phyloP scores from a whole-genome alignment of 805 yeast genomes.

The Monosporozyma yasuniensis region DNA sequence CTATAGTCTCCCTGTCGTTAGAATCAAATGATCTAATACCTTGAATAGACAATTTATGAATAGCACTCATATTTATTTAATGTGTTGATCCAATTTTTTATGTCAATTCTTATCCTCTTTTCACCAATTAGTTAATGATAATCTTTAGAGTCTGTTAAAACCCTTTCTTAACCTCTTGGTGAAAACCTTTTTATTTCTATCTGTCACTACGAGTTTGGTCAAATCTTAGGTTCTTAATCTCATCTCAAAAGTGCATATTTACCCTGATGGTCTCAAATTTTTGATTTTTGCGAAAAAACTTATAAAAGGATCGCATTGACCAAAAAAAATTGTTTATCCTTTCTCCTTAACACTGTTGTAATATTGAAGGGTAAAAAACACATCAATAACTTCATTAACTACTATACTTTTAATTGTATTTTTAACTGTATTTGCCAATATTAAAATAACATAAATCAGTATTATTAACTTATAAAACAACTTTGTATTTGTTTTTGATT shows the following conservation, averaged over 20 bases:
- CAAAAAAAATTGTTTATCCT: not conserved
- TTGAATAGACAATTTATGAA: slow-evolving; percentile 57
- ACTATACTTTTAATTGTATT: not conserved
- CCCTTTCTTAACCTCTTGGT: not conserved
- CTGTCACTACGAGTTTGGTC: not conserved
- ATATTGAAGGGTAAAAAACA: not conserved
- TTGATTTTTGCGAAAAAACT: not conserved
- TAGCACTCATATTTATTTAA: slow-evolving; percentile 32
- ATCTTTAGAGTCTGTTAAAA: too few species aligned
- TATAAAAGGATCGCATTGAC: not conserved
- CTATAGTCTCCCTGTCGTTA: slow-evolving; percentile 74
- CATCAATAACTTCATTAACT: not conserved
- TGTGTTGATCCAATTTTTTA: too few species aligned
- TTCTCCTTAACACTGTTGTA: not conserved
- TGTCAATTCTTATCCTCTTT: not conserved
- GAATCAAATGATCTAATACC: slow-evolving; percentile 91
- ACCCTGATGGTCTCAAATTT: not conserved
- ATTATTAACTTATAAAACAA: not conserved
- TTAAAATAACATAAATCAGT: not conserved
- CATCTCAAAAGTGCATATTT: not conserved
- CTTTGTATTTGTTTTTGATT: not conserved
- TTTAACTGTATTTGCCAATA: not conserved
- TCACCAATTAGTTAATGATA: too few species aligned
- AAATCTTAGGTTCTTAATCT: not conserved
- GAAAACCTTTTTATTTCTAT: not conserved